phyloP scores from a whole-genome alignment of 2,329 filamentous ascomycete species.

The Phoma sp. region DNA sequence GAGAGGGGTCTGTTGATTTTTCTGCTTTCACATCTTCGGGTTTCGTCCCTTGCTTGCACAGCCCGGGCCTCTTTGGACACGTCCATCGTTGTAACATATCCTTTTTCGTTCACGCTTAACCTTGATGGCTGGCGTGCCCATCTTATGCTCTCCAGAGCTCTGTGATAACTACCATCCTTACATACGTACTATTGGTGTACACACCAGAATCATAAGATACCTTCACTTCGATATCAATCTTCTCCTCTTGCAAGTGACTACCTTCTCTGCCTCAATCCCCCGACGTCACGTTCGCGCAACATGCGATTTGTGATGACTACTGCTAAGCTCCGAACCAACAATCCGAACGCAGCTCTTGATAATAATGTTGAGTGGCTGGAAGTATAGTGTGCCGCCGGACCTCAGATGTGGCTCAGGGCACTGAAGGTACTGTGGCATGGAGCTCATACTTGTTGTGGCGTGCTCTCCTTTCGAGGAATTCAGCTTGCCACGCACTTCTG shows the following conservation, averaged over 20 bases:
- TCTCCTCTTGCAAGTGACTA: background rate
- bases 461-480: no score
- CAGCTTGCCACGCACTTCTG: no score
- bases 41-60: slow-evolving; percentile 3
- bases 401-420: no score
- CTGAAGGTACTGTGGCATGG: background rate
- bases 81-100: slow-evolving; percentile 14
- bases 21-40: slow-evolving; percentile 23
- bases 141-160: slow-evolving; percentile 5
- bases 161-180: slow-evolving; percentile 14
- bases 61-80: slow-evolving; percentile 12
- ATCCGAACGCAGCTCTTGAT: no score
- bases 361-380: no score
- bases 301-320: background rate
- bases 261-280: background rate
- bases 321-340: no score
- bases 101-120: slow-evolving; percentile 16
- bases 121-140: slow-evolving; percentile 18
- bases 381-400: no score
- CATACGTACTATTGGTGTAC: slow-evolving; percentile 12
- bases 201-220: slow-evolving; percentile 11
- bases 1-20: slow-evolving; percentile 21
- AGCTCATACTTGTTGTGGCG: background rate
- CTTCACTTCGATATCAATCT: background rate
- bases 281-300: no score